phyloP scores from a whole-genome alignment of 805 yeast species.

The Barnettozyma botsteinii region DNA sequence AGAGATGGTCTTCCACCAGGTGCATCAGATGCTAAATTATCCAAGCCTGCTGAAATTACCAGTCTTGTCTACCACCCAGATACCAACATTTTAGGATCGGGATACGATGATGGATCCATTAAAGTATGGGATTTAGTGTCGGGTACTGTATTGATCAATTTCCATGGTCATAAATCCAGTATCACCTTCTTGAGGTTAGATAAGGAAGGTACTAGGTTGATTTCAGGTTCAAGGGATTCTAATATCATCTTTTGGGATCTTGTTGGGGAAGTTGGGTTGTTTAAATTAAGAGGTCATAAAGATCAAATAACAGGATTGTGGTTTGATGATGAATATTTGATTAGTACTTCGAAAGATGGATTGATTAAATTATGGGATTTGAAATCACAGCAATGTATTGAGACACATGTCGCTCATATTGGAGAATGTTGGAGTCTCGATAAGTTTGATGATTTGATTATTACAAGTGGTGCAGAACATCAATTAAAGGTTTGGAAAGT shows the following conservation, averaged over 20 bases:
- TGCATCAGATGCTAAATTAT: slow-evolving; percentile 57
- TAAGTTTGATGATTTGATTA: slow-evolving; percentile 34
- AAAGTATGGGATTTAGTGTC: slow-evolving; percentile 89
- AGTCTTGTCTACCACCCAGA: slow-evolving; percentile 52
- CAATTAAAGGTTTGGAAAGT: slow-evolving; percentile 80
- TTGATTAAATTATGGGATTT: slow-evolving; percentile 91
- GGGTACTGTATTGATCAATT: slow-evolving; percentile 67
- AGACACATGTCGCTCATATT: slow-evolving; percentile 88
- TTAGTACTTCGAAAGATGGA: slow-evolving; percentile 85
- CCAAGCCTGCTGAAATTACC: slow-evolving; percentile 58
- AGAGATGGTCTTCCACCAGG: slow-evolving; percentile 69
- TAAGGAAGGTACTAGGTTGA: slow-evolving; percentile 72
- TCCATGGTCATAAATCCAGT: slow-evolving; percentile 87
- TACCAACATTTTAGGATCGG: slow-evolving; percentile 76
- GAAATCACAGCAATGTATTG: slow-evolving; percentile 82
- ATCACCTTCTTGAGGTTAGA: slow-evolving; percentile 71
- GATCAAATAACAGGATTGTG: slow-evolving; percentile 78
- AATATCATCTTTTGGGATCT: slow-evolving; percentile 90
- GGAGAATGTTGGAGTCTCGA: slow-evolving; percentile 92
- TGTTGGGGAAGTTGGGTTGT: slow-evolving; percentile 85
- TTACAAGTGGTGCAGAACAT: slow-evolving; percentile 77
- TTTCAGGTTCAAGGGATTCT: slow-evolving; percentile 85
- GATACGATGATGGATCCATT: slow-evolving; percentile 84
- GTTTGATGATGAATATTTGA: slow-evolving; percentile 53
- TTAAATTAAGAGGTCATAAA: slow-evolving; percentile 82